These are phyloP conservation scores for Prunus fruticosa DNA, from an alignment of 306 rosid genomes.

Conservation along the genomic window DNA sequence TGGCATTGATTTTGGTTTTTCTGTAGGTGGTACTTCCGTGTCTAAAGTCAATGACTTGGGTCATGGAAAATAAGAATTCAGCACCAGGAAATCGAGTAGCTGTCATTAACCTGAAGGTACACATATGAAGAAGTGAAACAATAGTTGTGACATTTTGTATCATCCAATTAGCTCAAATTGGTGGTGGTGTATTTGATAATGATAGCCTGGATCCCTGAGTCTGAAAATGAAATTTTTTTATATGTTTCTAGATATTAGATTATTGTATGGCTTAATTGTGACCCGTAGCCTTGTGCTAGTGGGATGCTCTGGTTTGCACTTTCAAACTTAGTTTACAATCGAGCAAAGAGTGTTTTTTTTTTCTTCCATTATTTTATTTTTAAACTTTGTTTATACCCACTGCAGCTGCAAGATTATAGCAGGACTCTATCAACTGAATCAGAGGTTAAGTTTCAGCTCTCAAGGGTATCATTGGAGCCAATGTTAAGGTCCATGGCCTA, in stretches of 20 bases:
- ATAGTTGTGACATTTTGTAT: slow-evolving; percentile 3
- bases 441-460: slow-evolving; percentile 88
- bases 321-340: slow-evolving; percentile 17
- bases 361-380: not conserved
- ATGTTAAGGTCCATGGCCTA: slow-evolving; percentile 90
- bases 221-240: not conserved
- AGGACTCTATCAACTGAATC: slow-evolving; percentile 69
- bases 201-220: not conserved
- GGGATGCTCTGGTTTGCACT: not conserved
- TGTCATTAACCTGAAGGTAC: slow-evolving; percentile 82
- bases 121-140: slow-evolving; percentile 22
- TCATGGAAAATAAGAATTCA: slow-evolving; percentile 89
- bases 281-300: not conserved
- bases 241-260: not conserved
- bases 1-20: slow-evolving; percentile 30
- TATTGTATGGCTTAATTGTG: not conserved
- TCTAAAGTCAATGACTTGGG: slow-evolving; percentile 96
- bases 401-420: slow-evolving; percentile 86
- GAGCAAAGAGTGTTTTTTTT: slow-evolving; percentile 7
- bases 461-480: slow-evolving; percentile 78
- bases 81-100: slow-evolving; percentile 76
- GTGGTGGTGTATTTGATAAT: not conserved
- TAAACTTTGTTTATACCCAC: slow-evolving; percentile 14
- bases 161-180: not conserved
- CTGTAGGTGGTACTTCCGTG: slow-evolving; percentile 79